Evolutionary conservation across 257 asterid species (phyloP), one percentile per base, ranked within the genome.

Genomic region (Plantago major): DNA sequence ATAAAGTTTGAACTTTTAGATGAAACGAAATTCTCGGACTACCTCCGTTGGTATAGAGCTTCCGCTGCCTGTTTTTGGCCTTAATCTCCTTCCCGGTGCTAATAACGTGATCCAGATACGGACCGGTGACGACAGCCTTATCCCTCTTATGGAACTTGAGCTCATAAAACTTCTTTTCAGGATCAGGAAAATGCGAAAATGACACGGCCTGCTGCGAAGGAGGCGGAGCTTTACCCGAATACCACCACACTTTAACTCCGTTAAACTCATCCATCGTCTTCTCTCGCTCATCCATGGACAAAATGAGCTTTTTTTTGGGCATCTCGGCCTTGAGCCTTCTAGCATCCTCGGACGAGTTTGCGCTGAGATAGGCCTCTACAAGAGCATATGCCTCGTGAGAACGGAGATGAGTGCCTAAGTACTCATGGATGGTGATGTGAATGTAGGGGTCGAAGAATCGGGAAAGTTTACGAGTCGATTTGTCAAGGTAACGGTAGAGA

Each of bases 101-200:
- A 6, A 71, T 67, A 8, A 75, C 76, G 26, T 71, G 72, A 26
- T 63, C 66, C 71, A 75, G 66, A 65, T 71, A 75, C 11, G 54
- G 12, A 10, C 58, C 63, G 1, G 64, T 53, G 0, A 71, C 49
- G 45, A 75, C 17, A 11, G 68, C 75, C 60, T 57, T 61, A 18
- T 76, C 26, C 15, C 44, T 62, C 33, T 65, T 72, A 18, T 72
- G 78, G 50, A 76, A 72, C 22, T 57, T 18, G 30, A 72, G 69
- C 71, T 30, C 57, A 62, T 69, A 69, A 48, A 14, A 68, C 56
- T 54, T 62, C 13, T 42, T 65, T 6, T 72, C 75, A 2, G 28
- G 37, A 10, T 72, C 73, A 10, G 62, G 73, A 9, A 9, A 40
- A 47, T 9, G 17, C 12, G 19, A 7, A 13, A 58, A 37, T 46